Evolutionary conservation across 192 early-diverging fungal genomes (phyloP).

Genomic region (Coemansia sp.): DNA sequence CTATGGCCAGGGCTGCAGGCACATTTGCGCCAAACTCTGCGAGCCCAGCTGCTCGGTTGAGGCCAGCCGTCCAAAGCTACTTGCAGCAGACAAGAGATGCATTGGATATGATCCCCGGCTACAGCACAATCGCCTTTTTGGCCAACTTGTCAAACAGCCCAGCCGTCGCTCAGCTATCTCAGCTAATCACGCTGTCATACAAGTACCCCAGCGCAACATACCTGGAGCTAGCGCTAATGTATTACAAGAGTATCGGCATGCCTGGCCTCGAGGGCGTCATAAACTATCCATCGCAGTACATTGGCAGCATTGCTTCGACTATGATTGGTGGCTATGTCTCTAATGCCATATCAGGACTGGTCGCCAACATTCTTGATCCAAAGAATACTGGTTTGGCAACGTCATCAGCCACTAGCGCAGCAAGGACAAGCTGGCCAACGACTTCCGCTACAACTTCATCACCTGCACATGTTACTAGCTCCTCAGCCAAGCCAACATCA

Average conservation of each 20-base stretch:
- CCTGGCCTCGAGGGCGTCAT: constrained; percentile 21
- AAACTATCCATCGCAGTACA: constrained; percentile 26
- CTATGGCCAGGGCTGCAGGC: constrained; percentile 12
- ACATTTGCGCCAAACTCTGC: background rate
- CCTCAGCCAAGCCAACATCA: background rate
- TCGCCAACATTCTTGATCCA: constrained; percentile 13
- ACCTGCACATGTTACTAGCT: background rate
- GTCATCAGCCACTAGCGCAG: background rate
- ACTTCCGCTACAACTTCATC: background rate
- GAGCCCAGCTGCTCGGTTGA: background rate
- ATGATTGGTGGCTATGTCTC: constrained; percentile 42
- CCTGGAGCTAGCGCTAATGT: constrained; percentile 19
- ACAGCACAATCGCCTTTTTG: constrained; percentile 1
- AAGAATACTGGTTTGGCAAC: background rate
- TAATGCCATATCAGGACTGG: constrained; percentile 15
- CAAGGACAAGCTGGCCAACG: background rate
- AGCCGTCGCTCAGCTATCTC: constrained; percentile 5
- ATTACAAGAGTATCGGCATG: constrained; percentile 45
- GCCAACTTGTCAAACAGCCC: constrained; percentile 12
- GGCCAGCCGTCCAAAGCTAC: background rate
- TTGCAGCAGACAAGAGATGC: constrained; percentile 14
- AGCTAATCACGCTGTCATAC: constrained; percentile 29
- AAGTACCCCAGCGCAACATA: constrained; percentile 33
- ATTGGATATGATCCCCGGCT: constrained; percentile 20
- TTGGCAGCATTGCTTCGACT: constrained; percentile 32